Evolutionary conservation across 1,284 basidiomycete species (phyloP).

Genomic region (Ganoderma sinense): DNA sequence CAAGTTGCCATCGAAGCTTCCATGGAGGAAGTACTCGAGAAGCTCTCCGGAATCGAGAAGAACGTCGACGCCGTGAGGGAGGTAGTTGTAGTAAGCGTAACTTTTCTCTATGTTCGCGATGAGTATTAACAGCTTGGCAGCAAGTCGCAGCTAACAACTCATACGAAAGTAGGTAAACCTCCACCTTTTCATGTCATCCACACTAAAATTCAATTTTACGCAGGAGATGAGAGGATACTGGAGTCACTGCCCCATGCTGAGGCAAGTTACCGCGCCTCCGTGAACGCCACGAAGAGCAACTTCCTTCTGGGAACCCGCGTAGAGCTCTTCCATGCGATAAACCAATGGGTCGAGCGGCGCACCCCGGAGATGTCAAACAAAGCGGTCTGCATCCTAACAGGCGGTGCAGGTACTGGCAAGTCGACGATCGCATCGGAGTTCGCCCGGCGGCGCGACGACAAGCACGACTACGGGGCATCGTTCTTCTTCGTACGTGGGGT

Average conservation of each 20-base stretch:
- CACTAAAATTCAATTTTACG: neutral
- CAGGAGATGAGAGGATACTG: constrained; percentile 4
- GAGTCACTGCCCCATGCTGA: constrained; percentile 12
- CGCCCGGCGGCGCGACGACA: constrained; percentile 12
- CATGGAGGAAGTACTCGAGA: neutral
- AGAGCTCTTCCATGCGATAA: constrained; percentile 10
- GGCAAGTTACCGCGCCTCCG: constrained; percentile 11
- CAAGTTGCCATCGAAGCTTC: constrained; percentile 2
- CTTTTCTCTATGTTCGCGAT: neutral
- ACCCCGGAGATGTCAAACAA: neutral
- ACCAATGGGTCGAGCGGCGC: constrained; percentile 14
- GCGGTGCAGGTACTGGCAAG: constrained; percentile 26
- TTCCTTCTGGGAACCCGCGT: constrained; percentile 27
- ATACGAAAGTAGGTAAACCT: neutral
- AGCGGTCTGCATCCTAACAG: constrained; percentile 22
- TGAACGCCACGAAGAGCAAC: constrained; percentile 11
- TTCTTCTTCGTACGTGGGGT: constrained; percentile 19
- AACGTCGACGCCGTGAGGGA: neutral
- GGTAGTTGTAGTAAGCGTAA: neutral
- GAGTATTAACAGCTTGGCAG: neutral
- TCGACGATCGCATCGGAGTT: constrained; percentile 28
- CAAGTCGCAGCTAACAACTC: neutral
- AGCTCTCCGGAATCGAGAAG: neutral
- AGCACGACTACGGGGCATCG: constrained; percentile 8
- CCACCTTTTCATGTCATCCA: neutral